Base-by-base conservation (phyloP, 371 early-diverging fungal species). In the Mortierella sp. region DNA sequence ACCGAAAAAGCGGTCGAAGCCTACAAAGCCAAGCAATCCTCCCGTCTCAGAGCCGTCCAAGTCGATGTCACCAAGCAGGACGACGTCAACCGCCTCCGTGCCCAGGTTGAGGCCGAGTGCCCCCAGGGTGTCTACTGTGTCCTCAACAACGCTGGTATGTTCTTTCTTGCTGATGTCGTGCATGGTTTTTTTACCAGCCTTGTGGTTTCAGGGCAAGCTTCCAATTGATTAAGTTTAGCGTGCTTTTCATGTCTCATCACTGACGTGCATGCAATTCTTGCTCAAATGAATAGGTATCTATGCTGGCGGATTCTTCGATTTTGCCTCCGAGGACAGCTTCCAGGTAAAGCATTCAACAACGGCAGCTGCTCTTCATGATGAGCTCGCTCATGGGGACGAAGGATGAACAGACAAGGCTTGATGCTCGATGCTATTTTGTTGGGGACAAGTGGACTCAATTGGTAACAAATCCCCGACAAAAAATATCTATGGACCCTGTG, bases 111-210 rank as follows among this genome's bases (percentile, higher is more conserved):
- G 72, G 79, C 54, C 0, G 86, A 86, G 37, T 86, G 86, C 48
- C 86, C 86, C 11, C 86, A 86, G 51, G 86, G 86, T 26, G 77
- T 86, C 71, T 86, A 81, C 64, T 81, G 82, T 76, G 77, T 86
- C 74, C 59, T 86, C 34, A 86, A 86, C 77, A 86, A 86, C 28
- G 86, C 86, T 21, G 86, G 86, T 84, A 84, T 31, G 31, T 31
- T 50, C 28, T 37, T 50, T 34, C 37, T 4, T 24, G 10, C 13
- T 67, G 1, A 37, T n/a, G 24, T n/a, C 37, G n/a, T 40, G 57
- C 24, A 5, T 10, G 24, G 21, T 5, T 13, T 21, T 31, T n/a
- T 28, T 21, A 31, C 59, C 13, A 31, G 31, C 3, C 8, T 2
- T 16, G 34, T 37, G 67, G 40, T 9, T 67, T 67, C 37, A 40